Evolutionary conservation across 495 filamentous ascomycete species (phyloP), one percentile per base, ranked within the genome.

Genomic region (Venustampulla echinocandica): DNA sequence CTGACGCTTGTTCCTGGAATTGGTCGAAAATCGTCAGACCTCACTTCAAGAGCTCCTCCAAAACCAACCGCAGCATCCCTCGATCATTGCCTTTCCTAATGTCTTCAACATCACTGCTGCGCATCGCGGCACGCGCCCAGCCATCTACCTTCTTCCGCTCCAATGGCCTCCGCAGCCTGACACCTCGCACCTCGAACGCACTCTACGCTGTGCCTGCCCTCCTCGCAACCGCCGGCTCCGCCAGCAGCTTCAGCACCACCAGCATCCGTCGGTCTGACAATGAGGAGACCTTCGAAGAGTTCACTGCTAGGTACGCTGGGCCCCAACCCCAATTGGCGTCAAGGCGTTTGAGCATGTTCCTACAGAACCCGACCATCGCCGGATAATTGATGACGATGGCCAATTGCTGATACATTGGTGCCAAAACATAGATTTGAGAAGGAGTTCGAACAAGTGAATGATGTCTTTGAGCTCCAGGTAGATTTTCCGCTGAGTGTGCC

Each of bases 401-500:
- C 52, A 52, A 55, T 61, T 55, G 52, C 58, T 61, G 46, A 56
- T 47, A 0, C n/a, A 21, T 32, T 9, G 15, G 9, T 25, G 6
- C 19, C 18, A 19, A 45, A 17, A 48, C 35, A 50, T 61, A 99
- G 92, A 70, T 99, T 94, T 64, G 92, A 97, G 79, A 95, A 95
- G 76, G 92, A 99, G 71, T 99, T 99, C 67, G 90, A 99, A 34
- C 67, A 68, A 62, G 92, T 99, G 42, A 85, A 97, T 69, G 92
- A 99, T 74, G 92, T 96, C 56, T 99, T 99, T 71, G 92, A 99
- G 79, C 85, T 99, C 60, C 92, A 97, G 87, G 90, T 95, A 82
- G 64, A 78, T 35, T 66, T 53, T 44, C 30, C 33, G 42, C 32
- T 47, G 32, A 36, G 28, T 28, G 36, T 25, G 46, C 30, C 25